Conservation (phyloP, 2,329 filamentous ascomycete genomes). For the Alternaria tenuissima region DNA sequence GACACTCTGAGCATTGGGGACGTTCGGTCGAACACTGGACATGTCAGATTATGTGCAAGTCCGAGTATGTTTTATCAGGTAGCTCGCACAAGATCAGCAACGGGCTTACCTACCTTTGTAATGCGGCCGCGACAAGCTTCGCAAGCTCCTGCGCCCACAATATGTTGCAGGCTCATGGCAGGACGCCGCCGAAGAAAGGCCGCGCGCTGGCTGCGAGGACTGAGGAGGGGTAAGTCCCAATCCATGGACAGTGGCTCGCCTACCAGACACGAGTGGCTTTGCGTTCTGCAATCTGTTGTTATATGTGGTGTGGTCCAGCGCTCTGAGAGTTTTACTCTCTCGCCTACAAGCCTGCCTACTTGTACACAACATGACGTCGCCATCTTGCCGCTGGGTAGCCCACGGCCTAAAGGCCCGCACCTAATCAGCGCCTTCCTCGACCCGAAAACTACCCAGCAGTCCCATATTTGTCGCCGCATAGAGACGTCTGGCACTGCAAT, state of each 20-base stretch:
- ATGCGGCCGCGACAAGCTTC: conserved; percentile 13
- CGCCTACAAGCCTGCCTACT: background rate
- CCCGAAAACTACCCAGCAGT: background rate
- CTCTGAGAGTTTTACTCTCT: background rate
- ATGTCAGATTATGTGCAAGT: background rate
- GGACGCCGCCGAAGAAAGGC: conserved; percentile 3
- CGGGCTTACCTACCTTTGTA: background rate
- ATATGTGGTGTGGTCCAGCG: conserved; percentile 1
- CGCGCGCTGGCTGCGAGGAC: background rate
- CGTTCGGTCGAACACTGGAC: conserved; percentile 6
- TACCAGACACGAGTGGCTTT: background rate
- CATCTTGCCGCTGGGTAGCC: background rate
- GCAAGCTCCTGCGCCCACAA: background rate
- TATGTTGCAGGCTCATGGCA: background rate
- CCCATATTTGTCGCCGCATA: background rate
- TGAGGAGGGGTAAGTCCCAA: background rate
- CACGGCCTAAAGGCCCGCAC: background rate
- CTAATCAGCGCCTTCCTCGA: background rate
- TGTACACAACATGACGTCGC: conserved; percentile 8
- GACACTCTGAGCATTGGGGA: conserved; percentile 8
- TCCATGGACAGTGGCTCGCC: background rate
- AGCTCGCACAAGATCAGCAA: background rate
- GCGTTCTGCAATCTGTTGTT: background rate
- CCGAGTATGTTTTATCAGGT: background rate
- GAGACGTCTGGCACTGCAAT: background rate